Base-by-base conservation (phyloP, 2,329 filamentous ascomycete genomes). In the Ascocoryne sarcoides region DNA sequence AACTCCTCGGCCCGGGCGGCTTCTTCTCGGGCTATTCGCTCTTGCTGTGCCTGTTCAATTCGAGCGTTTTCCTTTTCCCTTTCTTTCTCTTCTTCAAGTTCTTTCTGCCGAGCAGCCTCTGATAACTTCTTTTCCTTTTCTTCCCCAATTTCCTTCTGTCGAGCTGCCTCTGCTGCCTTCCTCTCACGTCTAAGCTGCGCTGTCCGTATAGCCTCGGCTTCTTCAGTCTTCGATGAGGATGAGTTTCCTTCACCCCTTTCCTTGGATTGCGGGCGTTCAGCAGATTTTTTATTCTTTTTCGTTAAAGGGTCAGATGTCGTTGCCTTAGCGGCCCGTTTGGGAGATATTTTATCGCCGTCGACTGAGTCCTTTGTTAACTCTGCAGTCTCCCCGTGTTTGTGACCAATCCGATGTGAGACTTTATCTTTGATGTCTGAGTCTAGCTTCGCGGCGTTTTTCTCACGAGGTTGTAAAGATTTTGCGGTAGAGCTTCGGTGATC, bases 201-300 rank as follows among this genome's bases (percentile, higher is more conserved):
- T 28, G 42, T 39, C n/a, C 36, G 38, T 16, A 36, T 55, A 37
- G 59, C 61, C 45, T 60, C 64, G 42, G 57, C 61, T 35, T 62
- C 64, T 42, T 59, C 49, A 1, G 32, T n/a, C 36, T 50, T 65
- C 23, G 62, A 55, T 62, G 65, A 37, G 68, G 70, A 20, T 54
- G 42, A 30, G 12, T 19, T 16, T 10, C 42, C 39, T 15, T 42
- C 36, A 18, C 32, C 30, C 10, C 18, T 12, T 20, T 48, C 44
- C 16, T 51, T 46, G n/a, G n/a, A n/a, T 3, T 29, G 20, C 5
- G 35, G n/a, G 23, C 38, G 37, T 23, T 48, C 47, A 17, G 12
- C 37, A 16, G 28, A 30, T 3, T 19, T 5, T 37, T 49, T 50
- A 12, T 23, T 19, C 19, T 50, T 52, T 17, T 45, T 48, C 5